Conservation (phyloP, 495 filamentous ascomycete genomes). For the Hypoxylon fragiforme region DNA sequence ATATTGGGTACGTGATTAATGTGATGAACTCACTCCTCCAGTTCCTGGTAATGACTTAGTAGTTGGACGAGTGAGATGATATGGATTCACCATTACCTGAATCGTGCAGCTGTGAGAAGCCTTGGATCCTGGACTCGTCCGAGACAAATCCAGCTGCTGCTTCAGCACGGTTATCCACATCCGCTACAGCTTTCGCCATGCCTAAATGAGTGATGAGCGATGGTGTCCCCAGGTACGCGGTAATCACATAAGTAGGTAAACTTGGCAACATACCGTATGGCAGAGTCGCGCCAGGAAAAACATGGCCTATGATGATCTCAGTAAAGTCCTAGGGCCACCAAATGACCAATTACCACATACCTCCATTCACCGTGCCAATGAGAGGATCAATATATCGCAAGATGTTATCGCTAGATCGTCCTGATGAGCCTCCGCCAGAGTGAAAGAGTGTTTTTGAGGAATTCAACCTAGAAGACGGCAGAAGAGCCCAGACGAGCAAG, state of each 20-base stretch:
- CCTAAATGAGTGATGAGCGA: conserved; percentile 27
- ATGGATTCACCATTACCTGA: conserved; percentile 45
- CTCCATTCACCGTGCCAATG: conserved; percentile 65
- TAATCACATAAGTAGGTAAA: neutral
- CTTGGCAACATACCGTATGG: conserved; percentile 67
- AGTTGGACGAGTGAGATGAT: neutral
- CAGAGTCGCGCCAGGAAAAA: conserved; percentile 71
- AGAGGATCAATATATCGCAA: conserved; percentile 56
- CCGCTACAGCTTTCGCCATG: conserved; percentile 74
- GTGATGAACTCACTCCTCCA: conserved; percentile 50
- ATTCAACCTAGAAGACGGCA: conserved; percentile 37
- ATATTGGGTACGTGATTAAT: too few relatives aligned
- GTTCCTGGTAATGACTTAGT: conserved; percentile 49
- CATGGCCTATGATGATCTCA: conserved; percentile 52
- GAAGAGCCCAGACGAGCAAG: conserved; percentile 35
- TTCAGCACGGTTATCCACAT: conserved; percentile 57
- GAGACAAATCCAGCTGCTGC: conserved; percentile 70
- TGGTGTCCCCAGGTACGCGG: neutral
- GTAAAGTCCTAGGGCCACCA: neutral
- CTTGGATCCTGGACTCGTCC: conserved; percentile 53
- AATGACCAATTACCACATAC: conserved; percentile 32
- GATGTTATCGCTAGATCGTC: conserved; percentile 35
- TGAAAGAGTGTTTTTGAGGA: conserved; percentile 32
- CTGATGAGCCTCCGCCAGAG: conserved; percentile 18
- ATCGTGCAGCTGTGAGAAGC: conserved; percentile 70